phyloP scores from a whole-genome alignment of 202 grass and related monocot genomes.

The Schoenoplectus tabernaemontani region DNA sequence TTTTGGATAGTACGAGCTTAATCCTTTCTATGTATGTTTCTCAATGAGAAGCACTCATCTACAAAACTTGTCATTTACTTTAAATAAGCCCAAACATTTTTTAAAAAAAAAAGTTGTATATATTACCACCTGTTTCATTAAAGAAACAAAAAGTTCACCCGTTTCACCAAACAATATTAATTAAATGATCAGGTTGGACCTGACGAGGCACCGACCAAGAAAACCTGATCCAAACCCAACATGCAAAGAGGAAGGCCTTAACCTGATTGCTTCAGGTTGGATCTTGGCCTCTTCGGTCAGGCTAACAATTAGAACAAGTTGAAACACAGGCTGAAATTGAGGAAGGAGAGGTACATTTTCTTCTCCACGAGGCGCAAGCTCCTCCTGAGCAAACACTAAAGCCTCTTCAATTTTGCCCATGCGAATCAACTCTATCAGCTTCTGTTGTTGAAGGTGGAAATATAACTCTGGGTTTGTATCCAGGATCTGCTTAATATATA shows the following conservation, averaged over 20 bases:
- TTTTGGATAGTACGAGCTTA: not conserved
- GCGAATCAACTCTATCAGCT: constrained; percentile 96
- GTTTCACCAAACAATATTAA: not conserved
- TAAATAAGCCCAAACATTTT: too few species aligned
- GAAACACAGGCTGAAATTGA: not conserved
- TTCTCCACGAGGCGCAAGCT: constrained; percentile 89
- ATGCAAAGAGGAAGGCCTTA: not conserved
- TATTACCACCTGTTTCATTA: too few species aligned
- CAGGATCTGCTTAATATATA: constrained; percentile 55
- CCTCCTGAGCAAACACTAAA: constrained; percentile 97
- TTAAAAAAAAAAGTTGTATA: too few species aligned
- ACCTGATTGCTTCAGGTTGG: not conserved
- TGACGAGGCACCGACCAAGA: not conserved
- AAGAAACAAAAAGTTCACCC: too few species aligned
- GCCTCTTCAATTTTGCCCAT: constrained; percentile 80
- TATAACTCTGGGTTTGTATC: constrained; percentile 93
- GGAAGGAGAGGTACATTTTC: constrained; percentile 63
- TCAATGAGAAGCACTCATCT: not conserved
- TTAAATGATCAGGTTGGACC: not conserved
- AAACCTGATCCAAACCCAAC: not conserved
- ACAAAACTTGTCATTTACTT: not conserved
- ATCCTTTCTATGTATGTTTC: not conserved
- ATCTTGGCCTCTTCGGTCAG: not conserved
- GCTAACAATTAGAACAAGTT: not conserved
- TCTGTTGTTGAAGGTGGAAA: constrained; percentile 97